These are phyloP conservation scores for Hapsidospora chrysogenum DNA, from an alignment of 495 filamentous ascomycete genomes.

Conservation along the genomic window DNA sequence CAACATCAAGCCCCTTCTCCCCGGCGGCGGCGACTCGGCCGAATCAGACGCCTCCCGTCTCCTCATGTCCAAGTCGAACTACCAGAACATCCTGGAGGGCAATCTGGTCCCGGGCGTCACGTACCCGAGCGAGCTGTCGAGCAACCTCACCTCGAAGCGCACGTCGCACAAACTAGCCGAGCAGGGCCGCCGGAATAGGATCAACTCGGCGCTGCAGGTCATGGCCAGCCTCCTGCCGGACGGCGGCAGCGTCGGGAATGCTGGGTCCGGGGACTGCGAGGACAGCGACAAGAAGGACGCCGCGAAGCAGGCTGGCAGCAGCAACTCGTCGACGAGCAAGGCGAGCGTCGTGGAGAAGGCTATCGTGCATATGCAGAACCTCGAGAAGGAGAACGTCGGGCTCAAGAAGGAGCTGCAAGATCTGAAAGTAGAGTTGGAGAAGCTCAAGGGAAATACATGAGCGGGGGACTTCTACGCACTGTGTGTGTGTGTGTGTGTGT, in stretches of 20 bases:
- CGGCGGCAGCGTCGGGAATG: conserved; percentile 12
- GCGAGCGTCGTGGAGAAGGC: conserved; percentile 92
- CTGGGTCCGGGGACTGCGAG: conserved; percentile 23
- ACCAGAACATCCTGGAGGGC: conserved; percentile 92
- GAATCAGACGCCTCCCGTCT: conserved; percentile 68
- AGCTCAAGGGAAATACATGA: conserved; percentile 3
- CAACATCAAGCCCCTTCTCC: conserved; percentile 79
- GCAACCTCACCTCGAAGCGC: conserved; percentile 87
- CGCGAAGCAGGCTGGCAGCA: conserved; percentile 18
- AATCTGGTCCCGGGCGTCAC: conserved; percentile 77
- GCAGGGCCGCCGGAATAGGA: conserved; percentile 85
- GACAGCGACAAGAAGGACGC: conserved; percentile 18
- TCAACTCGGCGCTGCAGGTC: conserved; percentile 85
- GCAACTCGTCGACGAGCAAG: conserved; percentile 58
- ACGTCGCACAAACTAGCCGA: conserved; percentile 97
- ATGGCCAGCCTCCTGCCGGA: conserved; percentile 70
- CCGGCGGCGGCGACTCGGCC: conserved; percentile 35
- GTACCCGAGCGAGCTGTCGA: conserved; percentile 79
- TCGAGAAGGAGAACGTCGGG: conserved; percentile 57
- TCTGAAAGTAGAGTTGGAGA: conserved; percentile 40
- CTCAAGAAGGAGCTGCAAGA: conserved; percentile 46
- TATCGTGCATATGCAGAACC: conserved; percentile 81
- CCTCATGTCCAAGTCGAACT: conserved; percentile 88
- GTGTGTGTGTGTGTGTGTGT: neutral
- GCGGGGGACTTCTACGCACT: neutral